A percentile compares a stretch with the other conserved stretches of the same genome.
phyloP scores from a whole-genome alignment of 257 asterid species.

The Gentiana straminea region DNA sequence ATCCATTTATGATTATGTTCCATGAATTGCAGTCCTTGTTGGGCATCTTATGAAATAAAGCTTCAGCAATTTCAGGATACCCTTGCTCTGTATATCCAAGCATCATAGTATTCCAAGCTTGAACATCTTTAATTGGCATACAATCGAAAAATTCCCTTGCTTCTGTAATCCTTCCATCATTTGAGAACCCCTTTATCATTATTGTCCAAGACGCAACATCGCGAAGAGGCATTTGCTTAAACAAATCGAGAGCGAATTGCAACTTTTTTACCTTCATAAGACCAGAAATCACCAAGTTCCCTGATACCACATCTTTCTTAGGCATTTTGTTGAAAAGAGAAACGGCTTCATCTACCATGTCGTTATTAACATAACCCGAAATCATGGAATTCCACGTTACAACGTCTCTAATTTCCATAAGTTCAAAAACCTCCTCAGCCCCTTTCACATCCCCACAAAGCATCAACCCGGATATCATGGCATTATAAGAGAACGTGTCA shows the following conservation, averaged over 20 bases:
- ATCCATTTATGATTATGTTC: slow-evolving; percentile 36
- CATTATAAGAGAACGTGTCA: slow-evolving; percentile 49
- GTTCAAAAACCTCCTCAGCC: slow-evolving; percentile 39
- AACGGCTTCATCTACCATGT: slow-evolving; percentile 32
- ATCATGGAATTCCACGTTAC: slow-evolving; percentile 57
- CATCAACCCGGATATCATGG: slow-evolving; percentile 50
- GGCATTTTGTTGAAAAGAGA: slow-evolving; percentile 28
- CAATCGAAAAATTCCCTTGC: slow-evolving; percentile 41
- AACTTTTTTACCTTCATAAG: slow-evolving; percentile 33
- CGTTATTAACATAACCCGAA: slow-evolving; percentile 49
- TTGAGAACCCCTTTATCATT: slow-evolving; percentile 46
- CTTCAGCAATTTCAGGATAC: slow-evolving; percentile 33
- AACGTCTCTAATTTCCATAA: slow-evolving; percentile 38
- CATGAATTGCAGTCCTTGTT: slow-evolving; percentile 36
- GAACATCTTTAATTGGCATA: slow-evolving; percentile 46
- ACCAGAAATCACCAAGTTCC: slow-evolving; percentile 53
- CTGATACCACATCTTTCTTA: slow-evolving; percentile 45
- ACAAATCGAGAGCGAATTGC: slow-evolving; percentile 34
- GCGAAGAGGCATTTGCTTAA: slow-evolving; percentile 23
- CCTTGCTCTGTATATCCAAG: slow-evolving; percentile 31
- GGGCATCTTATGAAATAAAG: slow-evolving; percentile 60
- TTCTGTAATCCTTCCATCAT: slow-evolving; percentile 29
- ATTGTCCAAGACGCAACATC: slow-evolving; percentile 60
- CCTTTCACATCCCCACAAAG: slow-evolving; percentile 43
- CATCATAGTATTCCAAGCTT: slow-evolving; percentile 53